Conservation (phyloP, 331 rosid genomes). For the Acacia pycnantha region DNA sequence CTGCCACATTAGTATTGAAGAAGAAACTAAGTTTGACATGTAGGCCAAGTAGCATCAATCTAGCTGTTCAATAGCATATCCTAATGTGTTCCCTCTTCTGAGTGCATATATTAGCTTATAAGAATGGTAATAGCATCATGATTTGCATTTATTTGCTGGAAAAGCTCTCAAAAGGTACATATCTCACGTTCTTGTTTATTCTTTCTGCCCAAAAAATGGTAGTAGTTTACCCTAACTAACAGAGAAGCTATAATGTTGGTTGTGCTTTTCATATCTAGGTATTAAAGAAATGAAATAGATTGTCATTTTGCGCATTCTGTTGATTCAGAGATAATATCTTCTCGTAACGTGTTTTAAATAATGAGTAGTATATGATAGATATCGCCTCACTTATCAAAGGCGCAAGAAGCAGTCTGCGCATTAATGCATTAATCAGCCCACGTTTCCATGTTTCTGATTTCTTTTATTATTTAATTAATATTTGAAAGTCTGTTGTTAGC, state of each 20-base stretch:
- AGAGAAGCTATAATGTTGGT: background rate
- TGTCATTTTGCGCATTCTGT: background rate
- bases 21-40: background rate
- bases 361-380: slow-evolving; percentile 13
- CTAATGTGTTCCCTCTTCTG: background rate
- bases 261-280: background rate
- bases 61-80: background rate
- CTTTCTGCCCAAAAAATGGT: background rate
- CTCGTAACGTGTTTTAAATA: background rate
- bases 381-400: too few relatives aligned
- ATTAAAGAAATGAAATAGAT: slow-evolving; percentile 1
- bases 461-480: too few relatives aligned
- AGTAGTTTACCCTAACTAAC: background rate
- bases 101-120: background rate
- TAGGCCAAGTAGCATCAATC: background rate
- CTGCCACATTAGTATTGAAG: background rate
- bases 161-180: background rate
- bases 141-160: background rate
- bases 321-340: background rate
- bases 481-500: too few relatives aligned
- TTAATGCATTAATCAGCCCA: too few relatives aligned
- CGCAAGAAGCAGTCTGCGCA: too few relatives aligned
- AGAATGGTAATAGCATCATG: background rate
- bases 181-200: background rate
- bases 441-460: too few relatives aligned